Conservation (phyloP, 371 early-diverging fungal genomes). For the Gilbertella persicaria region DNA sequence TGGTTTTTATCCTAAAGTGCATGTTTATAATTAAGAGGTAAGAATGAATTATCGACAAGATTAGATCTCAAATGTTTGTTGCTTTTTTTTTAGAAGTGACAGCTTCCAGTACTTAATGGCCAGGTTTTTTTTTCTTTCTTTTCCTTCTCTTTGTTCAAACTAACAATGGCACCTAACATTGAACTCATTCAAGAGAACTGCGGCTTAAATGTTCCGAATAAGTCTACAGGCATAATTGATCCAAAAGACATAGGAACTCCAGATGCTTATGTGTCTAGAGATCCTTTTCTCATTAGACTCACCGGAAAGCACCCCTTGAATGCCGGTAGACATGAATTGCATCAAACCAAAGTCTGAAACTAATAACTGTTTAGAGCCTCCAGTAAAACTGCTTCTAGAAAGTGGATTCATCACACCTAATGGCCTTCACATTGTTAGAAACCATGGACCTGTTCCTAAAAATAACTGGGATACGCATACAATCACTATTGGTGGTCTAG, state of each 20-base stretch:
- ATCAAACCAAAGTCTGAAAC: not conserved
- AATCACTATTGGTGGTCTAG: slow-evolving; percentile 48
- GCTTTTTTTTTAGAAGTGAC: too few species aligned
- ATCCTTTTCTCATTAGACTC: slow-evolving; percentile 47
- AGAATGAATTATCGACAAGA: too few species aligned
- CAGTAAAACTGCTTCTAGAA: slow-evolving; percentile 45
- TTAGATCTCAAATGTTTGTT: too few species aligned
- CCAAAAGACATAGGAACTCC: slow-evolving; percentile 46
- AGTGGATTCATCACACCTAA: slow-evolving; percentile 60
- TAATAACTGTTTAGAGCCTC: slow-evolving; percentile 36
- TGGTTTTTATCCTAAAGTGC: too few species aligned
- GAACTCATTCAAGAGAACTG: not conserved
- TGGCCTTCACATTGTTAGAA: slow-evolving; percentile 68
- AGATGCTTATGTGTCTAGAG: slow-evolving; percentile 48
- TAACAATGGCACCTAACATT: slow-evolving; percentile 13
- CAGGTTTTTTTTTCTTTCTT: not conserved
- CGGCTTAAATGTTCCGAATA: not conserved
- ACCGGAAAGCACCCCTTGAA: slow-evolving; percentile 65
- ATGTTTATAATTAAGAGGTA: too few species aligned
- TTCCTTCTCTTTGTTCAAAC: not conserved
- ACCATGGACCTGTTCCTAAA: slow-evolving; percentile 85
- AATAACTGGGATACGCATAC: slow-evolving; percentile 47
- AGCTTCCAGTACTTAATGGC: too few species aligned
- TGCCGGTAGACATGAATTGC: slow-evolving; percentile 32
- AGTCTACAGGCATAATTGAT: slow-evolving; percentile 16